A percentile compares a stretch with the other conserved stretches of the same genome.
Evolutionary conservation across 164 flowering plant species (phyloP).

Genomic region (Vitis riparia): DNA sequence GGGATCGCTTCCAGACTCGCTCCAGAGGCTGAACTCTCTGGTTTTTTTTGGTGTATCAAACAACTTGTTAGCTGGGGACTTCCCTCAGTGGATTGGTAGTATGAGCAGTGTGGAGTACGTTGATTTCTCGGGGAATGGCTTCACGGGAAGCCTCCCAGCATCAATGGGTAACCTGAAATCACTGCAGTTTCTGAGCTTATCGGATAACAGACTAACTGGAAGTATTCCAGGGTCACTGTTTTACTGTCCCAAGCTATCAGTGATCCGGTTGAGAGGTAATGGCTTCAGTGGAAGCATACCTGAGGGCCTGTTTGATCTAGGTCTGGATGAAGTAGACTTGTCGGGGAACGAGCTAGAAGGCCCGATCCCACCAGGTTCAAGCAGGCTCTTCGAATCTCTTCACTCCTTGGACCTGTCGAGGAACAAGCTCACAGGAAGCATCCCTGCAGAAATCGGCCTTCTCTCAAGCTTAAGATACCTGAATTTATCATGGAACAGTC

Average conservation of each 20-base stretch:
- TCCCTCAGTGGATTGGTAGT: constrained; percentile 71
- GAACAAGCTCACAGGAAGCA: constrained; percentile 59
- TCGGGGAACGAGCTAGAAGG: constrained; percentile 56
- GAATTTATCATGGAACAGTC: constrained; percentile 84
- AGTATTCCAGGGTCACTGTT: constrained; percentile 50
- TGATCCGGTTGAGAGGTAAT: constrained; percentile 52
- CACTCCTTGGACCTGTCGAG: constrained; percentile 56
- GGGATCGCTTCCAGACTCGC: constrained; percentile 55
- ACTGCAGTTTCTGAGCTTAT: constrained; percentile 46
- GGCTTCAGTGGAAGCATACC: constrained; percentile 74
- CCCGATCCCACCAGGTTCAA: constrained; percentile 61
- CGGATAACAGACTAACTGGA: constrained; percentile 56
- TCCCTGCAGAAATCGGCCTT: constrained; percentile 82
- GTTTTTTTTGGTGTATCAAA: constrained; percentile 37
- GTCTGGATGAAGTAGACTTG: constrained; percentile 65
- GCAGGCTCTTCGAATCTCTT: constrained; percentile 51
- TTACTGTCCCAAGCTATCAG: constrained; percentile 43
- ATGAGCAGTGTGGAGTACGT: constrained; percentile 49
- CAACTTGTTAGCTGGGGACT: constrained; percentile 52
- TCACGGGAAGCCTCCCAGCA: constrained; percentile 58
- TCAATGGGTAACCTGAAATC: constrained; percentile 58
- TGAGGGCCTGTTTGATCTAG: constrained; percentile 59
- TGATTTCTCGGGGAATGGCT: constrained; percentile 57
- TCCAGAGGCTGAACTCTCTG: constrained; percentile 45
- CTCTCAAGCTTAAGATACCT: constrained; percentile 63